Percentiles rank a stretch among this genome's conserved stretches.
phyloP scores from a whole-genome alignment of 768 basidiomycete species.

The Vararia minispora region DNA sequence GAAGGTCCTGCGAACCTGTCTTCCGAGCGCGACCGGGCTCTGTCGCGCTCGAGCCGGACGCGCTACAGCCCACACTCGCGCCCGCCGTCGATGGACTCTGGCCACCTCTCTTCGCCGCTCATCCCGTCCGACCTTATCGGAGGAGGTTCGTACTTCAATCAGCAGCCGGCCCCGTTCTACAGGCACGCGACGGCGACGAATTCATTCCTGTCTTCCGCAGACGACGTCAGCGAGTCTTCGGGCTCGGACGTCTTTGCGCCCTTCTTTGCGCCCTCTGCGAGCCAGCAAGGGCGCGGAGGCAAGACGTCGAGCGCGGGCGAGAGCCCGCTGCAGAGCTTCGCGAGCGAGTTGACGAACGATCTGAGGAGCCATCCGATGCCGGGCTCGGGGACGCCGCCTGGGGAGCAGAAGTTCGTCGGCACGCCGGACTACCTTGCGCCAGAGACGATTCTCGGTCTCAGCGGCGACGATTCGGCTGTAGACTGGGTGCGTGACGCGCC shows the following conservation, averaged over 20 bases:
- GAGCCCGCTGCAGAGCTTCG: slow-evolving; percentile 80
- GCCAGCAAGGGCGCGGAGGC: too few relatives aligned
- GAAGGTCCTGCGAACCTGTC: slow-evolving; percentile 33
- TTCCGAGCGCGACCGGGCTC: slow-evolving; percentile 21
- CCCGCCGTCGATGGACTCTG: slow-evolving; percentile 73
- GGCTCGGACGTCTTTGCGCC: slow-evolving; percentile 53
- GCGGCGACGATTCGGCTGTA: slow-evolving; percentile 89
- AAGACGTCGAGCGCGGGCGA: too few relatives aligned
- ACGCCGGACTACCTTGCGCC: slow-evolving; percentile 97
- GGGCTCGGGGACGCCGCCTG: slow-evolving; percentile 53
- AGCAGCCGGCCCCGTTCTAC: slow-evolving; percentile 47
- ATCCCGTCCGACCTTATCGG: slow-evolving; percentile 41
- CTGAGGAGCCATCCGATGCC: slow-evolving; percentile 67
- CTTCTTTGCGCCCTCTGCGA: slow-evolving; percentile 32
- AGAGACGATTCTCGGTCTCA: slow-evolving; percentile 89
- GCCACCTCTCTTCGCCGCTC: slow-evolving; percentile 69
- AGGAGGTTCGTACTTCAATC: slow-evolving; percentile 74
- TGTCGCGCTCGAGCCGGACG: slow-evolving; percentile 30
- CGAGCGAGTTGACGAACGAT: slow-evolving; percentile 74
- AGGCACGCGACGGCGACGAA: slow-evolving; percentile 52
- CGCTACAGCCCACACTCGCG: slow-evolving; percentile 60
- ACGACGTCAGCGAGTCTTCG: slow-evolving; percentile 82
- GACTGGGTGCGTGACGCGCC: slow-evolving; percentile 87
- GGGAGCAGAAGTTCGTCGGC: slow-evolving; percentile 91
- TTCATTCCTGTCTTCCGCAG: slow-evolving; percentile 59